These are phyloP conservation scores for Leccinum solheimii DNA, from an alignment of 1,284 basidiomycete genomes.

Conservation along the genomic window DNA sequence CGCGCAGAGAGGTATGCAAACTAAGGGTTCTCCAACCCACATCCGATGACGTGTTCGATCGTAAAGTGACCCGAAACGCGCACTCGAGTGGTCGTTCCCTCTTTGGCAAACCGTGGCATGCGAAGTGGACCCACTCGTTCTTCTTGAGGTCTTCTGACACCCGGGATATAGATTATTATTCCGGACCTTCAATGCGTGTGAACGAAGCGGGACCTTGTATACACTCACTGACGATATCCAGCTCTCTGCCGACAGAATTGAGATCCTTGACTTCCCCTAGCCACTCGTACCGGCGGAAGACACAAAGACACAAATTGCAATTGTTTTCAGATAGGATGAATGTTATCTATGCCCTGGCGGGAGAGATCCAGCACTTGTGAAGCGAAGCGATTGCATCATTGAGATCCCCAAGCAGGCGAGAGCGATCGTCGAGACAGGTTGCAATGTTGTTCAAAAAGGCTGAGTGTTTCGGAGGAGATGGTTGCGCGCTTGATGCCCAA, in stretches of 20 bases:
- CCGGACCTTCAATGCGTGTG: not conserved
- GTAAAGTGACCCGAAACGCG: not conserved
- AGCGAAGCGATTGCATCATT: not conserved
- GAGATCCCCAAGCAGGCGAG: not conserved
- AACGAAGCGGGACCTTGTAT: not conserved
- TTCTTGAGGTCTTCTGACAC: not conserved
- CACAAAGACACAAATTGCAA: not conserved
- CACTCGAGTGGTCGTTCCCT: not conserved
- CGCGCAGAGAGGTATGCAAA: not conserved
- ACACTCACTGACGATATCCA: not conserved
- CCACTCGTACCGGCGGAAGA: not conserved
- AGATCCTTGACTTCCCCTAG: not conserved
- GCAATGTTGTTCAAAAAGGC: not conserved
- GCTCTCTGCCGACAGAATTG: not conserved
- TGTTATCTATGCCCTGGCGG: not conserved
- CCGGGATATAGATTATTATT: too few species aligned
- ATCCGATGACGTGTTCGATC: not conserved
- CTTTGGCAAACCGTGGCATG: not conserved
- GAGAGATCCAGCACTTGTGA: not conserved
- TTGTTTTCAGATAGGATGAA: not conserved
- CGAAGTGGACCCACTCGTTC: constrained; percentile 2
- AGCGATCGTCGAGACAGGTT: not conserved
- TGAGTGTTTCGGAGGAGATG: not conserved
- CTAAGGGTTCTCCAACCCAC: not conserved
- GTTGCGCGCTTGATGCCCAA: not conserved